Evolutionary conservation across 192 early-diverging fungal species (phyloP).

Genomic region (Podila minutissima): DNA sequence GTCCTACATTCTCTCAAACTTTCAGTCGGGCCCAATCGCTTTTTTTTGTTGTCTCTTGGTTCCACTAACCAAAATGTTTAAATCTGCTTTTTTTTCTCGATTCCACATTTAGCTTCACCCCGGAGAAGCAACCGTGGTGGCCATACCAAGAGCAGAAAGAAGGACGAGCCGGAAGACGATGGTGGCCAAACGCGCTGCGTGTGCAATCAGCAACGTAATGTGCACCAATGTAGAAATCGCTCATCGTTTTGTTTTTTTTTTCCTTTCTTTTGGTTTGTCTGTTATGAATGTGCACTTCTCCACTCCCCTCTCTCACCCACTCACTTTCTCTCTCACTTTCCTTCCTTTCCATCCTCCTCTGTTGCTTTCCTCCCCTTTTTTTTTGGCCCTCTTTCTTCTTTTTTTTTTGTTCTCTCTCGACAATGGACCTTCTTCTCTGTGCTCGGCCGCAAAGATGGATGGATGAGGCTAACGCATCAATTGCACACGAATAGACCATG

Average conservation of each 20-base stretch:
- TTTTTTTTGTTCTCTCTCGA: not conserved
- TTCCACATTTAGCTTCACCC: constrained; percentile 29
- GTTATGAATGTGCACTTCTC: not conserved
- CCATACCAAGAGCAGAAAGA: constrained; percentile 36
- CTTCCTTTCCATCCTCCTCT: not conserved
- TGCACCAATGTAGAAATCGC: constrained; percentile 1
- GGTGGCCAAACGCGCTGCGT: constrained; percentile 62
- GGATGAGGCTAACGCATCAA: not conserved
- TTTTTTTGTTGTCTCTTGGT: not conserved
- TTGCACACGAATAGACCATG: constrained; percentile 54
- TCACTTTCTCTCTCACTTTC: not conserved
- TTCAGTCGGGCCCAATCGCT: not conserved
- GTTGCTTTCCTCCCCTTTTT: too few relatives aligned
- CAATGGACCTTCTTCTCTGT: not conserved
- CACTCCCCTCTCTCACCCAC: not conserved
- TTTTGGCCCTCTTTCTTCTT: constrained; percentile 1
- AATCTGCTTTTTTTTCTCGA: not conserved
- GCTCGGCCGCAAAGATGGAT: too few relatives aligned
- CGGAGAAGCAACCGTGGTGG: constrained; percentile 47
- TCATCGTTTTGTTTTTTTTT: not conserved
- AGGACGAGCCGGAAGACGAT: constrained; percentile 55
- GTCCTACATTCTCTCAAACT: not conserved
- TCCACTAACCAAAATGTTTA: not conserved
- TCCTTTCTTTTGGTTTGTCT: not conserved
- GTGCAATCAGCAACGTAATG: constrained; percentile 61